Evolutionary conservation across 2,329 filamentous ascomycete species (phyloP), one percentile per base, ranked within the genome.

Genomic region (Plenodomus biglobosus): DNA sequence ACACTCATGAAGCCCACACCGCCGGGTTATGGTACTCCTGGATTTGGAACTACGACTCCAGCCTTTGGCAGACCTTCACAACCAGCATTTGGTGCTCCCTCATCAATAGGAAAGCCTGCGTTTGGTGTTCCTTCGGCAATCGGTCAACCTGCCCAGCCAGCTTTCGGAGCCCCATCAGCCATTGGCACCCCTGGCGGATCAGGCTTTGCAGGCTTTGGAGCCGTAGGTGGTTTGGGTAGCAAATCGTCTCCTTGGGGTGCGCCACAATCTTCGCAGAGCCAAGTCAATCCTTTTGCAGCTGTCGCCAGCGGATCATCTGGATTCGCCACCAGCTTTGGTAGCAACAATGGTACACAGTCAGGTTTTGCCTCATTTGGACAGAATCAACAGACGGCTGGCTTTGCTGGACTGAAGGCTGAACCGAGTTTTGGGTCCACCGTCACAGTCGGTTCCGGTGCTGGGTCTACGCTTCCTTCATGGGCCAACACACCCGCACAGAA

Each of bases 341-440:
- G 50, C 32, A 47, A 50, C 15, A 42, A 42, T 20, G 50, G 58
- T 43, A 24, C 41, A 24, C 42, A 56, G 27, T 69, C 69, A 20
- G 61, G 66, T 8, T 73, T 73, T 52, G 63, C 53, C 19, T 44
- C 56, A 39, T 51, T 72, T 34, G 64, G 59, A 42, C 58, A 65
- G 38, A 37, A 47, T 10, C 53, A 52, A 48, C 65, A 68, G 41
- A 65, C 68, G 45, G 59, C 69, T 17, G 52, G 51, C 3, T 71
- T 70, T 47, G 53, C 53, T 16, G 62, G 55, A 20, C 52, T 67
- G 32, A 66, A 53, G 38, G 59, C 62, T 8, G 64, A 64, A 52
- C 66, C 52, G 13, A 70, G 73, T 43, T 73, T 73, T 53, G 74
- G 71, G 4, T 77, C 75, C 3, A 76, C 74, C 3, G 62, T 73